These are phyloP conservation scores for Epichloe sibirici DNA, from an alignment of 2,329 filamentous ascomycete species.

Conservation along the genomic window DNA sequence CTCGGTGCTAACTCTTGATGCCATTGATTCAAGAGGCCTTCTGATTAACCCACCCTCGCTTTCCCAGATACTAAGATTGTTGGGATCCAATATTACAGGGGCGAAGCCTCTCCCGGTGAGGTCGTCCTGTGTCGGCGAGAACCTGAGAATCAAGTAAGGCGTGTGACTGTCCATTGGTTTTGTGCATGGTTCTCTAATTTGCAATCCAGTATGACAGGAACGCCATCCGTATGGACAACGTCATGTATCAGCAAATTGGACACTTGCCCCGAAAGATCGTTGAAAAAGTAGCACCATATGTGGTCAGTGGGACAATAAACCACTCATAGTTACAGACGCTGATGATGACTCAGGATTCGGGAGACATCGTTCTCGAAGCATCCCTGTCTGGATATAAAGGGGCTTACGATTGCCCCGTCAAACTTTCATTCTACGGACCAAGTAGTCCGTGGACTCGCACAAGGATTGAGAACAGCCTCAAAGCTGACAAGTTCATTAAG, in stretches of 20 bases:
- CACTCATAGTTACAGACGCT: neutral
- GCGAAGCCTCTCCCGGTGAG: slow-evolving; percentile 50
- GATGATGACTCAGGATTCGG: slow-evolving; percentile 32
- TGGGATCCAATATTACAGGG: slow-evolving; percentile 47
- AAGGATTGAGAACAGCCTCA: slow-evolving; percentile 48
- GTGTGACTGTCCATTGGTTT: neutral
- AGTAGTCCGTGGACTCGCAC: slow-evolving; percentile 38
- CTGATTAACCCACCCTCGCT: neutral
- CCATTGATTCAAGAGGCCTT: neutral
- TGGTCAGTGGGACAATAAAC: slow-evolving; percentile 33
- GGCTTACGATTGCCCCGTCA: slow-evolving; percentile 59
- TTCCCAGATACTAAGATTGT: slow-evolving; percentile 34
- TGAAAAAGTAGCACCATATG: slow-evolving; percentile 59
- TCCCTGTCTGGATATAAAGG: slow-evolving; percentile 54
- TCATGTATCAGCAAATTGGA: slow-evolving; percentile 62
- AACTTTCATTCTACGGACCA: slow-evolving; percentile 57
- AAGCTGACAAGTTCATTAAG: slow-evolving; percentile 51
- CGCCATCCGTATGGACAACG: slow-evolving; percentile 69
- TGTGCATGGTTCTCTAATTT: neutral
- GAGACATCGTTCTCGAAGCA: slow-evolving; percentile 54
- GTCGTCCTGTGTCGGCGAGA: slow-evolving; percentile 52
- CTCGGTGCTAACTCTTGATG: neutral
- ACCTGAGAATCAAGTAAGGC: slow-evolving; percentile 43
- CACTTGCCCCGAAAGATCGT: slow-evolving; percentile 59
- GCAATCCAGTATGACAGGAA: slow-evolving; percentile 51